Conservation (phyloP, 306 rosid species). For the Acacia acuminata region DNA sequence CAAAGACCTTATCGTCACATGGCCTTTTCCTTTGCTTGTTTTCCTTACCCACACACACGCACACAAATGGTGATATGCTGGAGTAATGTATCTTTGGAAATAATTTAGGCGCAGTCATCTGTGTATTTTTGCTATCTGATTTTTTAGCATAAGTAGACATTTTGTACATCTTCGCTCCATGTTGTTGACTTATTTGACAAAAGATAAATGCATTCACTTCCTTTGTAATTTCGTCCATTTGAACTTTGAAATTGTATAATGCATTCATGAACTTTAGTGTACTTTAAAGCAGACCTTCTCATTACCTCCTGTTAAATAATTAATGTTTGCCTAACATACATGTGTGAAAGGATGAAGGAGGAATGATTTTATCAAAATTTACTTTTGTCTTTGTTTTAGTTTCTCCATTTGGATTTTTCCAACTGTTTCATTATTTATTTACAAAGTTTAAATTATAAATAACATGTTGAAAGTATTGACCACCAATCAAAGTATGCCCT, state of each 20-base stretch:
- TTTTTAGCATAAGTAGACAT: not conserved
- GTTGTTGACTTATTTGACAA: not conserved
- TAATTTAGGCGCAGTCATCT: not conserved
- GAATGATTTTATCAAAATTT: not conserved
- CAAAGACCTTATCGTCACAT: not conserved
- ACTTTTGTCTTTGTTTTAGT: not conserved
- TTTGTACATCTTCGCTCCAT: not conserved
- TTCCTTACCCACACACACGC: not conserved
- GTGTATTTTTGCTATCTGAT: not conserved
- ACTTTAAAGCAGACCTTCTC: not conserved
- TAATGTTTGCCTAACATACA: not conserved
- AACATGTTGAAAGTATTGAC: not conserved
- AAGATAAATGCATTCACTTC: not conserved
- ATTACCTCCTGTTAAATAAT: not conserved
- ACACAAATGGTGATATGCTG: not conserved
- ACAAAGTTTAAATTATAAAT: not conserved
- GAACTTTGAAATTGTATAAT: not conserved
- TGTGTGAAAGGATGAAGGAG: not conserved
- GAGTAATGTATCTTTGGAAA: not conserved
- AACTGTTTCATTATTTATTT: not conserved
- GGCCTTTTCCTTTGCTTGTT: not conserved
- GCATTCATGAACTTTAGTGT: not conserved
- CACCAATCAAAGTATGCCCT: not conserved
- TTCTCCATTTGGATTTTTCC: not conserved
- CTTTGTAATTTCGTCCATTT: not conserved